Base-by-base conservation (phyloP, 768 basidiomycete genomes). In the Tricholoma hemisulphureum region DNA sequence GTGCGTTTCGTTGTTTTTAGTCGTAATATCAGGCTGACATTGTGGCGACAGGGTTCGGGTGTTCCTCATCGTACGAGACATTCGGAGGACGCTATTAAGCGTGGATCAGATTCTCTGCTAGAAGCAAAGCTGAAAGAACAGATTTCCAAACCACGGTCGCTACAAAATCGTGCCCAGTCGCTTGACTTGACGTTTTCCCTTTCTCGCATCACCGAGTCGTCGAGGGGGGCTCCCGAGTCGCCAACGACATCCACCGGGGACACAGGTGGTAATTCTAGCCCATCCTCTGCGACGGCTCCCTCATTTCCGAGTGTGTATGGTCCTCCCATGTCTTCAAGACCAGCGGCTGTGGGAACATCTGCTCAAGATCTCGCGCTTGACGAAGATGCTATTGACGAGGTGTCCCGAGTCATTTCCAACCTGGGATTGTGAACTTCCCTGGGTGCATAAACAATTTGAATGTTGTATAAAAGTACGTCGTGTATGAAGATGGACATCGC, bases 281-380 rank as follows among this genome's bases (percentile, higher is more conserved):
- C 90, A n/a, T 84, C 82, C 26, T 91, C 89, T 24, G 84, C 77
- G 26, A 88, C 88, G 6, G 87, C 88, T 18, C 91, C 91, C 43
- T 87, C 83, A 10, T 93, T 93, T 75, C 91, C 91, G 13, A 92
- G 89, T 63, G 91, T 93, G 9, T 93, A 93, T 67, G 89, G 84
- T 1, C 83, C 87, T 3, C 82, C 86, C 51, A 72, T 79, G 53
- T 75, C 80, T 10, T 61, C 72, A 23, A 71, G 76, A 55, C 76
- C 78, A 41, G 71, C 78, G 5, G 75, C 80, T 24, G 72, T 80
- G 14, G 79, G 80, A 11, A 65, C 76, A 21, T 76, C 78, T 53
- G 69, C 71, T 20, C 82, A 80, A 61, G 67, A 73, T 49, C 72
- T 66, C 53, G 69, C 68, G 57, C 69, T 80, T 57, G 86, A 87